Percentiles rank a stretch among this genome's conserved stretches.
phyloP scores from a whole-genome alignment of 345 rosid species.

The Crucihimalaya himalaica region DNA sequence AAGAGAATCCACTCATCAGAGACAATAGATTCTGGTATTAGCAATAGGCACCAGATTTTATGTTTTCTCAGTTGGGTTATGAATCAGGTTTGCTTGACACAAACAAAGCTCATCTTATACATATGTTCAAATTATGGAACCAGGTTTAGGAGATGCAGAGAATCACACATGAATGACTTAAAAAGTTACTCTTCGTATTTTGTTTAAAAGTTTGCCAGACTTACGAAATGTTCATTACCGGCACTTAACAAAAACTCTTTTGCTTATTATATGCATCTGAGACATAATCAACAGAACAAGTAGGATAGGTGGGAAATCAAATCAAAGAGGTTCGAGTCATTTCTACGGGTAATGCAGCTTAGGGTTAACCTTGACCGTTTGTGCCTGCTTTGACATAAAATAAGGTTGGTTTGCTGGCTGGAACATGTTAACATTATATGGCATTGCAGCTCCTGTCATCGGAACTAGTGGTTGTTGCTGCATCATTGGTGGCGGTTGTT shows the following conservation, averaged over 20 bases:
- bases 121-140: not conserved
- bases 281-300: constrained; percentile 20
- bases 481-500: not conserved
- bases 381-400: not conserved
- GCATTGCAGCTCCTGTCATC: constrained; percentile 19
- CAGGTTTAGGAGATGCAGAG: constrained; percentile 12
- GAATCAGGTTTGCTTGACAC: constrained; percentile 4
- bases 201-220: not conserved
- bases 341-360: not conserved
- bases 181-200: not conserved
- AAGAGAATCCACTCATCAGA: not conserved
- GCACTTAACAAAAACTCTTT: not conserved
- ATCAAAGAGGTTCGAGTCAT: not conserved
- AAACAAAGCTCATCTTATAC: constrained; percentile 12
- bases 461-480: constrained; percentile 16
- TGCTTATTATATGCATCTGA: constrained; percentile 14
- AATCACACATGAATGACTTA: not conserved
- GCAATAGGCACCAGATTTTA: constrained; percentile 4
- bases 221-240: not conserved
- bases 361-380: constrained; percentile 7
- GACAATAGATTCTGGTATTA: constrained; percentile 1
- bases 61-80: constrained; percentile 11
- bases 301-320: not conserved
- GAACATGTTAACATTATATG: not conserved
- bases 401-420: not conserved